Evolutionary conservation across 1,284 basidiomycete species (phyloP).

Genomic region (Nidula niveotomentosa): DNA sequence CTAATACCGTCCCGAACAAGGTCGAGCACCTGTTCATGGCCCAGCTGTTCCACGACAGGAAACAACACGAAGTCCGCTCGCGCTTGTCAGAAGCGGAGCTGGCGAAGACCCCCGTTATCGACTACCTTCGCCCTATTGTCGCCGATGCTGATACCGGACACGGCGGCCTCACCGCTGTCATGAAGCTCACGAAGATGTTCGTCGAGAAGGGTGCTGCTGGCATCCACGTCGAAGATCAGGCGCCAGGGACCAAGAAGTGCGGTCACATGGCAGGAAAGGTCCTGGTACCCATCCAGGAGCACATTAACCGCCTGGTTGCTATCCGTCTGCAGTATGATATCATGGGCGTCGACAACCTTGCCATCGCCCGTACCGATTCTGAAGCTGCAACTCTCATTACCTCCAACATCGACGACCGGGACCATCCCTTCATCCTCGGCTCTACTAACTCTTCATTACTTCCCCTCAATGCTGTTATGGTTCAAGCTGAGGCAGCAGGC

Average conservation of each 20-base stretch:
- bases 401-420: slow-evolving; percentile 78
- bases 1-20: slow-evolving; percentile 93
- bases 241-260: slow-evolving; percentile 92
- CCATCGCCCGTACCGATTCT: slow-evolving; percentile 91
- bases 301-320: slow-evolving; percentile 81
- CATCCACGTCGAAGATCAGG: slow-evolving; percentile 91
- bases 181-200: slow-evolving; percentile 95
- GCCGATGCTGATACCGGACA: slow-evolving; percentile 95
- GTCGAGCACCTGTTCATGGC: slow-evolving; percentile 86
- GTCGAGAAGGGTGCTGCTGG: slow-evolving; percentile 89
- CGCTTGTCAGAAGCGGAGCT: slow-evolving; percentile 62
- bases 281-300: slow-evolving; percentile 85
- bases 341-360: slow-evolving; percentile 83
- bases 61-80: slow-evolving; percentile 85
- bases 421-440: slow-evolving; percentile 80
- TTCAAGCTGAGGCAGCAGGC: slow-evolving; percentile 73
- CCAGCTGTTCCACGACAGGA: slow-evolving; percentile 85
- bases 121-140: slow-evolving; percentile 92
- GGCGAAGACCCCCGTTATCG: slow-evolving; percentile 72
- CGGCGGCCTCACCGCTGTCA: slow-evolving; percentile 91
- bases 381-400: slow-evolving; percentile 89
- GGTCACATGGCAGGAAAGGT: slow-evolving; percentile 95
- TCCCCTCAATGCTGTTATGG: slow-evolving; percentile 73
- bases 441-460: slow-evolving; percentile 55
- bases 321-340: slow-evolving; percentile 89